phyloP scores from a whole-genome alignment of 495 filamentous ascomycete genomes.

The Talaromyces borbonicus region DNA sequence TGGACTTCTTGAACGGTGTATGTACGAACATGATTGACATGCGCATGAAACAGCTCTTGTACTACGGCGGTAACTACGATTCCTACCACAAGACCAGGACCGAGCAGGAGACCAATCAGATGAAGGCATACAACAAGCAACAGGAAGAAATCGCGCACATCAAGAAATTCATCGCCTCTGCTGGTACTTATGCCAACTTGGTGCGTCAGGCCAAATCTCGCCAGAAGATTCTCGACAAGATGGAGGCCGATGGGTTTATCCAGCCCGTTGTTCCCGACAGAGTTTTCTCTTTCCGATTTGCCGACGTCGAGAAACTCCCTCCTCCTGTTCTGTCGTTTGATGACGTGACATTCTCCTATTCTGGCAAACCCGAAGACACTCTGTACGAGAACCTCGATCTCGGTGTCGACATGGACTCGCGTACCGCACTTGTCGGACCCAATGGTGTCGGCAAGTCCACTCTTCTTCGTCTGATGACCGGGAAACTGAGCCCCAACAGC shows the following conservation, averaged over 20 bases:
- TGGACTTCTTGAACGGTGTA: slow-evolving; percentile 99
- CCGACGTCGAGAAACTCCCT: slow-evolving; percentile 95
- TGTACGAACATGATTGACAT: slow-evolving; percentile 99
- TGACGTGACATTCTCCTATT: slow-evolving; percentile 96
- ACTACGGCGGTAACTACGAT: slow-evolving; percentile 99
- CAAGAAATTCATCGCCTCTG: slow-evolving; percentile 99
- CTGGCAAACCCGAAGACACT: slow-evolving; percentile 76
- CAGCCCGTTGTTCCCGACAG: slow-evolving; percentile 76
- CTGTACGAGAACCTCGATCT: slow-evolving; percentile 95
- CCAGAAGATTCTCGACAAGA: slow-evolving; percentile 99
- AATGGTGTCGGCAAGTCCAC: slow-evolving; percentile 99
- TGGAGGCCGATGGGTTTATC: slow-evolving; percentile 98
- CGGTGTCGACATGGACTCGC: slow-evolving; percentile 98
- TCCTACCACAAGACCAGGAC: slow-evolving; percentile 89
- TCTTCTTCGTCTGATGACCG: slow-evolving; percentile 92
- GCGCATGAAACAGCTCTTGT: slow-evolving; percentile 78
- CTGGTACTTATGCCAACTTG: slow-evolving; percentile 99
- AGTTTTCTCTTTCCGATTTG: slow-evolving; percentile 97
- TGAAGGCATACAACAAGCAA: slow-evolving; percentile 97
- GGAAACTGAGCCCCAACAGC: slow-evolving; percentile 76
- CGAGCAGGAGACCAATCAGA: slow-evolving; percentile 96
- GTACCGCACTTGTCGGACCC: slow-evolving; percentile 91
- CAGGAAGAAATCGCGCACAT: slow-evolving; percentile 99
- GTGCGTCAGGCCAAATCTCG: slow-evolving; percentile 97
- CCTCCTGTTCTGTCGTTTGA: slow-evolving; percentile 95